A percentile compares a stretch with the other conserved stretches of the same genome.
Evolutionary conservation across 495 filamentous ascomycete species (phyloP).

Genomic region (Immersiella caudata): DNA sequence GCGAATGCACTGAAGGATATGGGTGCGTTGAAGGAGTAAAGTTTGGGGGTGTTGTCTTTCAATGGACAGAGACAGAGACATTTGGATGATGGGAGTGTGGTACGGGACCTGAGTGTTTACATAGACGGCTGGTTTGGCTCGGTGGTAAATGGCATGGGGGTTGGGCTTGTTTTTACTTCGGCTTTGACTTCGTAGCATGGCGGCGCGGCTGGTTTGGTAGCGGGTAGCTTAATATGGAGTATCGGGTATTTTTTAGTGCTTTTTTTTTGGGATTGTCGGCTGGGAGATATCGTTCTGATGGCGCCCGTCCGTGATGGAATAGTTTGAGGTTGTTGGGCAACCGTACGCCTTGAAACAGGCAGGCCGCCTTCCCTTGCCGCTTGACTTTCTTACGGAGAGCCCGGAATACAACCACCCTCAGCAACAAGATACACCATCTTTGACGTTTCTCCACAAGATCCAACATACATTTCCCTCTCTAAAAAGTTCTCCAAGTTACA

Average conservation of each 20-base stretch:
- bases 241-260: neutral
- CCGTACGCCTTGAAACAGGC: too few species aligned
- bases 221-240: neutral
- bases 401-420: too few species aligned
- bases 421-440: too few species aligned
- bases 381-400: too few species aligned
- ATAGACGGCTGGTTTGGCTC: neutral
- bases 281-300: too few species aligned
- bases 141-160: neutral
- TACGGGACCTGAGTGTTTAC: constrained; percentile 1
- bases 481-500: too few species aligned
- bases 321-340: too few species aligned
- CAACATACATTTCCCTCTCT: too few species aligned
- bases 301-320: too few species aligned
- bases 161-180: neutral
- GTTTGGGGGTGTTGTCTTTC: neutral
- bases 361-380: too few species aligned
- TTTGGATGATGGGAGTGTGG: neutral
- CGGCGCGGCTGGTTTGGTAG: neutral
- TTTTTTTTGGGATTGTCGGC: too few species aligned
- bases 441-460: too few species aligned
- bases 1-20: constrained; percentile 66
- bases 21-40: constrained; percentile 57
- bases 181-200: neutral
- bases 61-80: neutral